phyloP scores from a whole-genome alignment of 2,329 filamentous ascomycete genomes.

The Westerdykella aurantiaca region DNA sequence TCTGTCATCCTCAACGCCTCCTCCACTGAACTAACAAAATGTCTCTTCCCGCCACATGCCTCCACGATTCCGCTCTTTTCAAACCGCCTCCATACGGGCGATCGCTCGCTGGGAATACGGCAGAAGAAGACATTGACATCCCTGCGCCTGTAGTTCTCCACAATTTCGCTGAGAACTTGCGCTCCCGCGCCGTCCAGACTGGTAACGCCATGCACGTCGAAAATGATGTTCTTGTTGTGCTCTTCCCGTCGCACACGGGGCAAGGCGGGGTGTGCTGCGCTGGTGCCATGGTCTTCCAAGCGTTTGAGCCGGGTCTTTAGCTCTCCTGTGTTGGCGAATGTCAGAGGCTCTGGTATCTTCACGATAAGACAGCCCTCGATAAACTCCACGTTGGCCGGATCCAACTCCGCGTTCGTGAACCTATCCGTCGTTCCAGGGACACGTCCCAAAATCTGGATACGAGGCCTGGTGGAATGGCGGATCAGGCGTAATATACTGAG shows the following conservation, averaged over 20 bases:
- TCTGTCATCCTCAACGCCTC: constrained; percentile 80
- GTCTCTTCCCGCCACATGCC: constrained; percentile 65
- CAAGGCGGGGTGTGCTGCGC: constrained; percentile 75
- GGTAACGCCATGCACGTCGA: constrained; percentile 96
- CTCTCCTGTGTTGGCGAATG: constrained; percentile 93
- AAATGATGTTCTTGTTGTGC: constrained; percentile 86
- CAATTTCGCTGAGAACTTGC: constrained; percentile 87
- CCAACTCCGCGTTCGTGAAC: constrained; percentile 78
- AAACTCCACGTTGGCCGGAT: constrained; percentile 72
- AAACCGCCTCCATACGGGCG: constrained; percentile 66
- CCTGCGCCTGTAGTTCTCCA: constrained; percentile 68
- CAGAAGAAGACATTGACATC: constrained; percentile 75
- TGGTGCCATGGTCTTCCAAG: constrained; percentile 86
- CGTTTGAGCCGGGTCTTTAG: constrained; percentile 76
- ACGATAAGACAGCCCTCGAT: constrained; percentile 90
- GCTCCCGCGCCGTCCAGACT: constrained; percentile 88
- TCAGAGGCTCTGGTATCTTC: constrained; percentile 94
- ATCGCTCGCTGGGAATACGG: constrained; percentile 46
- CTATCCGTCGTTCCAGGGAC: constrained; percentile 69
- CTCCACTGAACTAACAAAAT: constrained; percentile 78
- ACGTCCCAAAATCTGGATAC: constrained; percentile 92
- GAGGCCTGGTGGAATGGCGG: constrained; percentile 80
- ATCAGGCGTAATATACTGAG: constrained; percentile 86
- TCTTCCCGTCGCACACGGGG: constrained; percentile 72
- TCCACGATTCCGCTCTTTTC: constrained; percentile 77